phyloP scores from a whole-genome alignment of 805 yeast genomes.

The Wickerhamomyces silvicola region DNA sequence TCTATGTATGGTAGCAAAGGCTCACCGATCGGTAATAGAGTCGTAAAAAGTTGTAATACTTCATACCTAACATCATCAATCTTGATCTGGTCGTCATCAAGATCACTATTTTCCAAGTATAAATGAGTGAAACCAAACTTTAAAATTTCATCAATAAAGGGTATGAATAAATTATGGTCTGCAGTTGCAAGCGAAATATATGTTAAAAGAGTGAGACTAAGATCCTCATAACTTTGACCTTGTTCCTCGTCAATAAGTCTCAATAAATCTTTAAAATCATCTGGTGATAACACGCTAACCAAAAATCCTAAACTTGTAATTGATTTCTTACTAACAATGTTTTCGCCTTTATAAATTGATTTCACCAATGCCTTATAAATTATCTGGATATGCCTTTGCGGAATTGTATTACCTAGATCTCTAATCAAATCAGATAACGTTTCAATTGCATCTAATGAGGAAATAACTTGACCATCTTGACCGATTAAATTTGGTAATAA shows the following conservation, averaged over 20 bases:
- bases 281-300: conserved; percentile 22
- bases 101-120: conserved; percentile 22
- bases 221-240: conserved; percentile 15
- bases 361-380: conserved; percentile 26
- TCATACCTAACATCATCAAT: conserved; percentile 47
- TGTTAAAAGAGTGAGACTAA: conserved; percentile 13
- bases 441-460: conserved; percentile 52
- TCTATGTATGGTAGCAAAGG: conserved; percentile 22
- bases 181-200: conserved; percentile 23
- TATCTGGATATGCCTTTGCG: conserved; percentile 27
- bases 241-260: conserved; percentile 14
- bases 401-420: conserved; percentile 38
- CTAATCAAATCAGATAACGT: conserved; percentile 50
- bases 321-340: conserved; percentile 45
- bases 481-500: conserved; percentile 34
- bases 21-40: conserved; percentile 35
- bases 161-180: conserved; percentile 20
- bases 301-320: conserved; percentile 42
- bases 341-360: conserved; percentile 33
- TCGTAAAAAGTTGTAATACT: conserved; percentile 33
- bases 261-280: conserved; percentile 19
- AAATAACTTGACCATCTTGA: conserved; percentile 24
- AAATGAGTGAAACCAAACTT: conserved; percentile 19
- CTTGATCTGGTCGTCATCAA: conserved; percentile 34
- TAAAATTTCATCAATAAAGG: conserved; percentile 16